phyloP scores from a whole-genome alignment of 371 early-diverging fungal genomes.

The Mortierella sp. region DNA sequence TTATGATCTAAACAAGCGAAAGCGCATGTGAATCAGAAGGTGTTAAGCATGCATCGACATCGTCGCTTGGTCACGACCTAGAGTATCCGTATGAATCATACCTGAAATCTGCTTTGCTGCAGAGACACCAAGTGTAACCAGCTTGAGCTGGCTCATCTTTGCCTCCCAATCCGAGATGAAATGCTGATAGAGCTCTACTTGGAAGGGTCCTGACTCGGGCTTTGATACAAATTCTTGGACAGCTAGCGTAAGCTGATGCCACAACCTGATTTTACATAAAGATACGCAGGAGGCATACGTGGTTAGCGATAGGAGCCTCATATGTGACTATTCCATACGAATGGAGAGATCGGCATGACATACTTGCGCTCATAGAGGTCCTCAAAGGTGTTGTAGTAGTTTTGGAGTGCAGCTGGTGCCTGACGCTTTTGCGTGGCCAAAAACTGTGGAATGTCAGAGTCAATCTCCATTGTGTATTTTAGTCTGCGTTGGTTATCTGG shows the following conservation, averaged over 20 bases:
- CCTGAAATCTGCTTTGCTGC: constrained; percentile 84
- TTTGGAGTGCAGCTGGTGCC: constrained; percentile 78
- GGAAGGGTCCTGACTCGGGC: constrained; percentile 83
- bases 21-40: not conserved
- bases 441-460: constrained; percentile 83
- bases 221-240: constrained; percentile 82
- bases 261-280: constrained; percentile 68
- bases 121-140: constrained; percentile 84
- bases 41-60: not conserved
- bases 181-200: constrained; percentile 86
- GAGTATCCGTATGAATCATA: constrained; percentile 34
- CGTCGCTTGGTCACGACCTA: constrained; percentile 64
- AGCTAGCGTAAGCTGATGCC: constrained; percentile 95
- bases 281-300: not conserved
- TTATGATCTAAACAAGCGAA: constrained; percentile 61
- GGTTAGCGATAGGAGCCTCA: not conserved
- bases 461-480: constrained; percentile 80
- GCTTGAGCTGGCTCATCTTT: constrained; percentile 93
- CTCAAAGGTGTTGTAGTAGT: constrained; percentile 84
- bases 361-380: constrained; percentile 95
- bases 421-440: constrained; percentile 76
- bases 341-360: constrained; percentile 30
- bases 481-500: not conserved
- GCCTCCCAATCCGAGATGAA: constrained; percentile 94
- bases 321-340: not conserved